Conservation (phyloP, 306 rosid species). For the Erythrophleum fordii region DNA sequence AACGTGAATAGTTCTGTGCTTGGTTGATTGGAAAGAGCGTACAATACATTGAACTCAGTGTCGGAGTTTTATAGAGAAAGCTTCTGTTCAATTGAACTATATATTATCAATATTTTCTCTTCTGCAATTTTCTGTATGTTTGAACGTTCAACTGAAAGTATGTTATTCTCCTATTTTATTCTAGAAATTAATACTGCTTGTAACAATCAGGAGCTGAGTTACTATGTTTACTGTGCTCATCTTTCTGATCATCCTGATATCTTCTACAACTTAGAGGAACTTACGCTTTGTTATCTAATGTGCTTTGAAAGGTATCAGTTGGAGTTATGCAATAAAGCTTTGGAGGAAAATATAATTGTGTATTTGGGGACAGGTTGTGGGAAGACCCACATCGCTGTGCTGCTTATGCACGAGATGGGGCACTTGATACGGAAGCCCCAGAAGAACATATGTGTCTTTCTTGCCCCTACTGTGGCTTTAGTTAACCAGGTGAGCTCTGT, state of each 20-base stretch:
- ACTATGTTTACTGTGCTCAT: conserved; percentile 25
- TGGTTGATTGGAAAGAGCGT: conserved; percentile 24
- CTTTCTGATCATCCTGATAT: conserved; percentile 1
- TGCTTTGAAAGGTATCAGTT: conserved; percentile 70
- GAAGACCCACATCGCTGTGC: conserved; percentile 90
- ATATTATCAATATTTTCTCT: neutral
- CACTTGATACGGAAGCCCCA: conserved; percentile 74
- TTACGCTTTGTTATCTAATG: conserved; percentile 15
- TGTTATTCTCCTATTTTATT: neutral
- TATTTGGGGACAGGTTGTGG: conserved; percentile 95
- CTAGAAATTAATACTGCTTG: neutral
- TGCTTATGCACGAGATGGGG: conserved; percentile 76
- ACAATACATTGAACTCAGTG: neutral
- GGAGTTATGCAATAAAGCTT: conserved; percentile 81
- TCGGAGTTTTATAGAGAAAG: conserved; percentile 3
- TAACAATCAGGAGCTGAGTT: neutral
- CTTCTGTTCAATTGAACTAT: neutral
- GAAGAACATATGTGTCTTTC: conserved; percentile 76
- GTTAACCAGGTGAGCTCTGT: conserved; percentile 75
- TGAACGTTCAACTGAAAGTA: neutral
- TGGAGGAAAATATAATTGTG: conserved; percentile 88
- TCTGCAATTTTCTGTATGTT: neutral
- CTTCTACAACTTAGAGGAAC: conserved; percentile 13
- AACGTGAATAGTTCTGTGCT: conserved; percentile 3
- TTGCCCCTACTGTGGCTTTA: conserved; percentile 92